These are phyloP conservation scores for Aureobasidium leucospermi DNA, from an alignment of 2,329 filamentous ascomycete genomes.

Conservation along the genomic window DNA sequence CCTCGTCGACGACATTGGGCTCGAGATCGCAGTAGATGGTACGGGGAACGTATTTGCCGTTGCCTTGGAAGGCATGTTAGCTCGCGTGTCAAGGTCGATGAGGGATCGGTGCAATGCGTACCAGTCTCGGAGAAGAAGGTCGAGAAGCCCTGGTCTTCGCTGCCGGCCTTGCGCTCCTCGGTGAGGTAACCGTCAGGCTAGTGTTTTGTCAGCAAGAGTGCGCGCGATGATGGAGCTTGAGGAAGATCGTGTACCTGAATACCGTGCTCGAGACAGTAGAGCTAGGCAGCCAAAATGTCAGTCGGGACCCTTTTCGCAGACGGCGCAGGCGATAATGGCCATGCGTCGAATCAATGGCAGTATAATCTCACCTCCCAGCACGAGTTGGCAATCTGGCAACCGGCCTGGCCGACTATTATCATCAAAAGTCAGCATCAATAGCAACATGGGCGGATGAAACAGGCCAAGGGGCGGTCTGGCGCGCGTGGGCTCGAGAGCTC, in stretches of 20 bases:
- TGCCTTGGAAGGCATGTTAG: conserved; percentile 49
- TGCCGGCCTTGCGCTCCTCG: conserved; percentile 89
- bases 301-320: conserved; percentile 9
- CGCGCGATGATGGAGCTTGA: neutral
- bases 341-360: conserved; percentile 9
- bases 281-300: conserved; percentile 47
- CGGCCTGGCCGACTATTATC: conserved; percentile 90
- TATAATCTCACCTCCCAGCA: conserved; percentile 92
- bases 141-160: conserved; percentile 96
- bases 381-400: conserved; percentile 99
- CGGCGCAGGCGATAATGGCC: neutral
- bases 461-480: conserved; percentile 34
- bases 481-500: conserved; percentile 26
- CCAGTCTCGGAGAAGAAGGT: conserved; percentile 99
- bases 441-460: conserved; percentile 9
- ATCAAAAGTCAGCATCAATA: conserved; percentile 44
- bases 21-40: conserved; percentile 99
- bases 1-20: conserved; percentile 98
- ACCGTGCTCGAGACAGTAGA: conserved; percentile 99
- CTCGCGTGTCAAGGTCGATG: conserved; percentile 41
- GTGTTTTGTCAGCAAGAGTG: conserved; percentile 18
- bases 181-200: conserved; percentile 98
- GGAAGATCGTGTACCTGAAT: conserved; percentile 70
- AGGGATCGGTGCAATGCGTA: conserved; percentile 89
- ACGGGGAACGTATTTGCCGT: conserved; percentile 97